Evolutionary conservation across 106 monocot genomes (phyloP).

Genomic region (Vanilla planifolia): DNA sequence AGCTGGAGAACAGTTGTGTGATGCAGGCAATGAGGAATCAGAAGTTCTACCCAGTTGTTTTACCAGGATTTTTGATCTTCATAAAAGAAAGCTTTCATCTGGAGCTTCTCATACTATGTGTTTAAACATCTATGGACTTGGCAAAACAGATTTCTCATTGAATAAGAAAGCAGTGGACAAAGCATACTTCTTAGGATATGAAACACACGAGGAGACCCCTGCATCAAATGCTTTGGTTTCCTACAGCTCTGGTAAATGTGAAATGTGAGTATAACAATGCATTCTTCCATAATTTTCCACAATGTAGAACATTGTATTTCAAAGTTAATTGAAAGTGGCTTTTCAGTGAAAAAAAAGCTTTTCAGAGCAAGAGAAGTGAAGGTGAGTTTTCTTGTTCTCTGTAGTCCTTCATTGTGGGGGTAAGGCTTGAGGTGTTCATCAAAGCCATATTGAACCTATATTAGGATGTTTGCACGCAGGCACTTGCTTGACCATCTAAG

Average conservation of each 20-base stretch:
- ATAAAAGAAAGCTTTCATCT: constrained; percentile 36
- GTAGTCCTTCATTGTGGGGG: too few species aligned
- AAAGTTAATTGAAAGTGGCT: too few species aligned
- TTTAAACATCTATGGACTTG: constrained; percentile 30
- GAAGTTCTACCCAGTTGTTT: constrained; percentile 64
- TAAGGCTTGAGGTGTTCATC: too few species aligned
- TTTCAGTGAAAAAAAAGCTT: background rate
- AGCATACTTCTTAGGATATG: constrained; percentile 48
- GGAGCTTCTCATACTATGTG: constrained; percentile 41
- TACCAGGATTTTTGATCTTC: constrained; percentile 44
- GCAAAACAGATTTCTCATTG: constrained; percentile 43
- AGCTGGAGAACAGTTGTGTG: constrained; percentile 18
- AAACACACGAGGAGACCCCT: constrained; percentile 33
- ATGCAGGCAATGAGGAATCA: constrained; percentile 33
- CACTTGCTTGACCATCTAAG: too few species aligned
- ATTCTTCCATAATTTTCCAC: background rate
- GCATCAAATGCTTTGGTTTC: constrained; percentile 32
- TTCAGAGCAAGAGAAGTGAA: too few species aligned
- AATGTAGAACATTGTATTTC: background rate
- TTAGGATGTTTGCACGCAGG: too few species aligned
- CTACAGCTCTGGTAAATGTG: constrained; percentile 38
- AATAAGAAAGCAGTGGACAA: constrained; percentile 40
- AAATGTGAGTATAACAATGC: constrained; percentile 32
- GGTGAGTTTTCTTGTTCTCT: too few species aligned
- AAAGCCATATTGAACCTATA: too few species aligned